Evolutionary conservation across 1,284 basidiomycete species (phyloP).

Genomic region (Moniliella sp.): DNA sequence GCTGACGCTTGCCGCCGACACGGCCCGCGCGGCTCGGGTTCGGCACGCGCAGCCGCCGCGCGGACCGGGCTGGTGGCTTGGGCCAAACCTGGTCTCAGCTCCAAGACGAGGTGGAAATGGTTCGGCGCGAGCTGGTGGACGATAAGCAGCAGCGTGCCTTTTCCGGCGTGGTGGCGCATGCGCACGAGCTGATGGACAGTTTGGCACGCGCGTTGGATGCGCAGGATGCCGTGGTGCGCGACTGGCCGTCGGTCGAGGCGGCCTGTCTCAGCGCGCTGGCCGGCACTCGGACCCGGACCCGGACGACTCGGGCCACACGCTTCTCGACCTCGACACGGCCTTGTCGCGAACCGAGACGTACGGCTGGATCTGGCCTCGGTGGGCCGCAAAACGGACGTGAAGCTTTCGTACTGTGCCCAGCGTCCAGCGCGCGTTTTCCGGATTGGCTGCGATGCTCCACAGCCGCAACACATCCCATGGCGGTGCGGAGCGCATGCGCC

Average conservation of each 20-base stretch:
- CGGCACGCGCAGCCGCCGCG: too few relatives aligned
- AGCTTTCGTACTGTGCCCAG: slow-evolving; percentile 65
- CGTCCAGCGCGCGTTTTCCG: slow-evolving; percentile 69
- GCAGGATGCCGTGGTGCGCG: slow-evolving; percentile 45
- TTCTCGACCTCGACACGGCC: too few relatives aligned
- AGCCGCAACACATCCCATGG: slow-evolving; percentile 83
- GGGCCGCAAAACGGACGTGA: slow-evolving; percentile 13
- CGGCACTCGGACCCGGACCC: not conserved
- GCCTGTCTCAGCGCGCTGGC: too few relatives aligned
- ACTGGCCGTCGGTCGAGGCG: too few relatives aligned
- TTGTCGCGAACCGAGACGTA: too few relatives aligned
- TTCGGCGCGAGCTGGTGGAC: slow-evolving; percentile 74
- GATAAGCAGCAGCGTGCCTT: slow-evolving; percentile 91
- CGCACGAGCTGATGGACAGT: slow-evolving; percentile 85
- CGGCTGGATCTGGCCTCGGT: slow-evolving; percentile 10
- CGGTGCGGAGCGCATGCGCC: too few relatives aligned
- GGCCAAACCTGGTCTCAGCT: too few relatives aligned
- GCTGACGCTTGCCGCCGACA: not conserved
- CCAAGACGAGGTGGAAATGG: slow-evolving; percentile 56
- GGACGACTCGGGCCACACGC: not conserved
- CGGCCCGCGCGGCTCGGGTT: not conserved
- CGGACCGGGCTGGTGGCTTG: too few relatives aligned
- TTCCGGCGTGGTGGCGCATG: slow-evolving; percentile 68
- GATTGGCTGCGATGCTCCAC: slow-evolving; percentile 71
- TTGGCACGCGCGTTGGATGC: slow-evolving; percentile 68